Evolutionary conservation across 192 early-diverging fungal genomes (phyloP), one percentile per base, ranked within the genome.

Genomic region (Coemansia sp.): DNA sequence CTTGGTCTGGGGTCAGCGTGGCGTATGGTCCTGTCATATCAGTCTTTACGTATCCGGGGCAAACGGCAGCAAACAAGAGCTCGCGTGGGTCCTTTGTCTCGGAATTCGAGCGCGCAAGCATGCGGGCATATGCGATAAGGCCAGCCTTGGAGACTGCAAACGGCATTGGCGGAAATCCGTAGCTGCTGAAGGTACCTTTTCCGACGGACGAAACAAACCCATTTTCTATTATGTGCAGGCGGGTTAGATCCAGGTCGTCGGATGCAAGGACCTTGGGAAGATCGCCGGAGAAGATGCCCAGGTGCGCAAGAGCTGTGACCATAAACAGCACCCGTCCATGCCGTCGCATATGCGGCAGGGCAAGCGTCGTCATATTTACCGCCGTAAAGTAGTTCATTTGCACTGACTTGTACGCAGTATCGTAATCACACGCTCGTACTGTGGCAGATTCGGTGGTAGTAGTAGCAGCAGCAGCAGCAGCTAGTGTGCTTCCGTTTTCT

Each of bases 271-370:
- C 79, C 3, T 72, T 72, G 2, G 79, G 71, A 44, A 82, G 53
- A 24, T 82, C 79, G 58, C 79, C 79, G 41, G 74, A 82, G 44
- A 82, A 82, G 9, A 82, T 82, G 21, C 79, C 79, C 71, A 82
- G 56, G 45, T 82, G 79, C 14, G 74, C 79, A 67, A 82, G 53
- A 20, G 79, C 79, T 36, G 79, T 73, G 16, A 71, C 79, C 68
- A 82, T 64, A 55, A 82, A 82, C 51, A 76, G 60, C 3, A 82
- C 61, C 2, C 79, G 71, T 2, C 74, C 74, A 38, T 36, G 41
- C 5, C 20, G 39, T 5, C 79, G 63, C 79, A 82, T 66, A 11
- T 69, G 67, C 18, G 79, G 79, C 64, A 82, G 49, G 61, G 75
- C 34, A 6, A 73, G 48, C 15, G 64, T 60, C 4, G 74, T 76